phyloP scores from a whole-genome alignment of 2,329 filamentous ascomycete genomes.

The Colletotrichum endophyticum region DNA sequence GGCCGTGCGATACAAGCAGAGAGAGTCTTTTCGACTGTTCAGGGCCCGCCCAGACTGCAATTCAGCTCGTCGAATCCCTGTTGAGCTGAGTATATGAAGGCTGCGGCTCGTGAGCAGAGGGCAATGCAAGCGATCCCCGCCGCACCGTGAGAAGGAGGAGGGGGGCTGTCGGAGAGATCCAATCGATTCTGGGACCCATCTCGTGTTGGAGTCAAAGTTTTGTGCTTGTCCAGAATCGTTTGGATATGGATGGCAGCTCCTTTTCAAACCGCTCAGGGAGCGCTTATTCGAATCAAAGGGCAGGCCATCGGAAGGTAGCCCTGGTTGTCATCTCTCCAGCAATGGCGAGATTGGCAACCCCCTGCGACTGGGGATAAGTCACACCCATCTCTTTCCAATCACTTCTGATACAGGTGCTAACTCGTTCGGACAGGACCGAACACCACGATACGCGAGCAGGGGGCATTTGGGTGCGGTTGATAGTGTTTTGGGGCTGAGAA shows the following conservation, averaged over 20 bases:
- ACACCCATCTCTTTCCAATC: constrained; percentile 2
- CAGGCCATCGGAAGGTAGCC: constrained; percentile 45
- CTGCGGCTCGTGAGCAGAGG: constrained; percentile 11
- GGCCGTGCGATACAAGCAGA: constrained; percentile 84
- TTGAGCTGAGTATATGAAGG: constrained; percentile 26
- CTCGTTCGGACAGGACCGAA: constrained; percentile 2
- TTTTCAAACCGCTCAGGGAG: background rate
- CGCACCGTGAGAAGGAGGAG: background rate
- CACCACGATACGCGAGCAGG: background rate
- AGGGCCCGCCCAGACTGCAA: constrained; percentile 16
- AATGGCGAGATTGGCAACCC: constrained; percentile 56
- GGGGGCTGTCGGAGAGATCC: background rate
- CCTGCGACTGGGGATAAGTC: constrained; percentile 56
- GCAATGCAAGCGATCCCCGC: background rate
- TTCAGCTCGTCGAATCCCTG: constrained; percentile 32
- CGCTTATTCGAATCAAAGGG: constrained; percentile 29
- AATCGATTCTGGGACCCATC: constrained; percentile 75
- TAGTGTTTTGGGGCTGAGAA: background rate
- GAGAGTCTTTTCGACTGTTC: constrained; percentile 52
- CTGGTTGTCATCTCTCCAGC: constrained; percentile 55
- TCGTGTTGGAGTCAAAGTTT: constrained; percentile 93
- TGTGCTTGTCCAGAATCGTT: constrained; percentile 75
- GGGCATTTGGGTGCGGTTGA: background rate
- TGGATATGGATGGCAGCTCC: background rate
- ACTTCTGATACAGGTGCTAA: constrained; percentile 26